Base-by-base conservation (phyloP, 2,329 filamentous ascomycete species). In the Dactylellina sp. region DNA sequence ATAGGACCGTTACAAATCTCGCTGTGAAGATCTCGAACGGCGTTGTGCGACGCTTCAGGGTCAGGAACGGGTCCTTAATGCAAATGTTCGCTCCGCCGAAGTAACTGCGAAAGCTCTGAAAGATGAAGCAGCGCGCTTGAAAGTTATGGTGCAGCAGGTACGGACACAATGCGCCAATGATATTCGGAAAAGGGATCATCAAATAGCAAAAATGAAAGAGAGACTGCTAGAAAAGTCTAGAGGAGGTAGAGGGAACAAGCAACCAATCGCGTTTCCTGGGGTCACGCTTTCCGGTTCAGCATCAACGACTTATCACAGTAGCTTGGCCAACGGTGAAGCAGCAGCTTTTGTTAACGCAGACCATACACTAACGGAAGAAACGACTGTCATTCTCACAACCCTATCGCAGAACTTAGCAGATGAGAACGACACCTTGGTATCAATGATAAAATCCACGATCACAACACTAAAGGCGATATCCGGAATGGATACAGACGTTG, bases 151-250 rank as follows among this genome's bases (percentile, higher is more conserved):
- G 1, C 87, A 90, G 28, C 94, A 98, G 81, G 90, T 95, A 1
- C 89, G 94, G 74, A 88, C 90, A 5, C 89, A 93, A 76, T 98
- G 93, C 81, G 89, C 92, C 55, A 96, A 92, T 77, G 95, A 99
- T 79, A 87, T 97, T 49, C 89, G 94, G 74, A 94, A 96, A 79
- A 88, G 94, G 44, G 95, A 99, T 80, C 85, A 92, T 47, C 91
- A 97, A 81, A 89, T 98, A 76, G 91, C 96, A 76, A 89, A 89
- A 42, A 84, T 99, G 76, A 98, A 97, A 84, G 90, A 89, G 77
- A 92, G 97, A 80, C 85, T 98, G 75, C 86, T 88, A 1, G 91
- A 95, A 61, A 86, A 87, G 79, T 87, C 85, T 50, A 86, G 88
- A 76, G 85, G 78, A 80, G 78, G 64, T 2, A 87, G 88, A 42